These are phyloP conservation scores for Glycyrrhiza uralensis DNA, from an alignment of 306 rosid species.

Conservation along the genomic window DNA sequence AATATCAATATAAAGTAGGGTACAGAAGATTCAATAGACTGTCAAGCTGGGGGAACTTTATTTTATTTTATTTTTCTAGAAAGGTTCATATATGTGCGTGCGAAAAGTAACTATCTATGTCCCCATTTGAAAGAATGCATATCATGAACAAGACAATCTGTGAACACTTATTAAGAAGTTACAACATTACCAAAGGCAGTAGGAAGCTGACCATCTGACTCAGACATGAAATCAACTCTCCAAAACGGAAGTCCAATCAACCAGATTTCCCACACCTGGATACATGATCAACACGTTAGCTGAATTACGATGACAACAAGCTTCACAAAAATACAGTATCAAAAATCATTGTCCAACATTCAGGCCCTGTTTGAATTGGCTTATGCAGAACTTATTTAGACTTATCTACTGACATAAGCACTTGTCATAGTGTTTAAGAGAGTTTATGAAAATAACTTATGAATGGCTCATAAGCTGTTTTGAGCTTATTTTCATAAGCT, in stretches of 20 bases:
- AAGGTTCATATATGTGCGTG: background rate
- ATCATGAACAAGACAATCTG: background rate
- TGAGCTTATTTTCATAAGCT: too few relatives aligned
- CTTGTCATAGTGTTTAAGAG: too few relatives aligned
- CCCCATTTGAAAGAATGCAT: background rate
- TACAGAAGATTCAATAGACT: background rate
- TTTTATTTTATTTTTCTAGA: too few relatives aligned
- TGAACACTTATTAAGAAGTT: background rate
- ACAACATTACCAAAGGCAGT: constrained; percentile 59
- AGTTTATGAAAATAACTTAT: too few relatives aligned
- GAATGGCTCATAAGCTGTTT: too few relatives aligned
- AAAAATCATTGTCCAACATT: background rate
- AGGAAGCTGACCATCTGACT: constrained; percentile 63
- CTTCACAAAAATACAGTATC: constrained; percentile 3
- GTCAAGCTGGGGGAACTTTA: background rate
- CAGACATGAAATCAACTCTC: constrained; percentile 67
- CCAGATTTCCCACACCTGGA: constrained; percentile 47
- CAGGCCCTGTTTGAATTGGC: too few relatives aligned
- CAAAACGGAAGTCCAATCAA: constrained; percentile 30
- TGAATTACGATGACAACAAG: background rate
- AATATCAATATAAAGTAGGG: background rate
- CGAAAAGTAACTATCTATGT: background rate
- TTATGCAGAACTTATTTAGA: too few relatives aligned
- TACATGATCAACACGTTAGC: background rate
- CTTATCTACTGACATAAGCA: too few relatives aligned